Base-by-base conservation (phyloP, 139 green algal genomes). In the Micractinium conductrix region DNA sequence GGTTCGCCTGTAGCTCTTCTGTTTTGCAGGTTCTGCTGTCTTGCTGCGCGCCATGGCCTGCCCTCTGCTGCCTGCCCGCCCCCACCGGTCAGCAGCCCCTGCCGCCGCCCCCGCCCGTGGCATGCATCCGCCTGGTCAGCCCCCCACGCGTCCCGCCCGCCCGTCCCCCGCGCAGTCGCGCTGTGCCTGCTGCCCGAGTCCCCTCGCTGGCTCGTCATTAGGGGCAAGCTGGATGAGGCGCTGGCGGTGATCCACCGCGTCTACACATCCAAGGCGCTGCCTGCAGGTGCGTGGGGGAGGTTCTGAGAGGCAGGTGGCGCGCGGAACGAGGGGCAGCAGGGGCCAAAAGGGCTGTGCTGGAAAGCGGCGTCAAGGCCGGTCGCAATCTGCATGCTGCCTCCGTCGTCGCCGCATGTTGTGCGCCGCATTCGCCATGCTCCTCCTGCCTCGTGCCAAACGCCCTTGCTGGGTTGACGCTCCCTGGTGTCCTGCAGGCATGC, bases 121-220 rank as follows among this genome's bases (percentile, higher is more conserved):
- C 60, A 26, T 68, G 60, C 28, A 30, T 62, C 53, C 26, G 3
- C 9, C 28, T 10, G 12, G 26, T 68, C 4, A 68, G 19, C 26
- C 26, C 28, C 26, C 17, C 26, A 24, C 65, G 9, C 65, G 6
- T 19, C 24, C 65, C 65, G 33, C 19, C 26, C 16, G 26, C 73
- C 74, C 28, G 8, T 8, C 17, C 67, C 28, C 28, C 37, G 9
- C 72, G 89, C 88, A 79, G 80, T 83, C 4, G 89, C 90, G 26
- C 83, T 95, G 82, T 85, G 91, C 50, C 35, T 97, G 26, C 85
- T 98, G 72, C 95, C 95, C 1, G 95, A 98, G 89, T 95, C 90
- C 0, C 94, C 91, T 4, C 87, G 94, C 42, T 98, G 95, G 95
- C 90, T 97, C 78, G 94, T 97, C 14, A 88, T 93, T 70, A 86